phyloP scores from a whole-genome alignment of 2,329 filamentous ascomycete genomes.

The Aspergillus glaucus region DNA sequence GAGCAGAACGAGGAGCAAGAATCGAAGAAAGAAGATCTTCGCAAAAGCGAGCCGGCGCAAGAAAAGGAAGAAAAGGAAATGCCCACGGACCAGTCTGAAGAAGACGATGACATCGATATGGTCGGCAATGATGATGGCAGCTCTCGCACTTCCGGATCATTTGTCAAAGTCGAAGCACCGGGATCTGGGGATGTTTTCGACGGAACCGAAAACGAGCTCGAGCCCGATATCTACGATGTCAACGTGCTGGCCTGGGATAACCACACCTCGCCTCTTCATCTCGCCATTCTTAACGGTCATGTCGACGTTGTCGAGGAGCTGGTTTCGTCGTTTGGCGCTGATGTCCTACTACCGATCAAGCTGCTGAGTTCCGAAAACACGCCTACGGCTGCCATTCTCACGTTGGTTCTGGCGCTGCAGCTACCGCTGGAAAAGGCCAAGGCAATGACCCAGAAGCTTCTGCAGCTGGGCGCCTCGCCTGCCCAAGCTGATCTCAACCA shows the following conservation, averaged over 20 bases:
- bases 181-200: slow-evolving; percentile 26
- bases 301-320: slow-evolving; percentile 62
- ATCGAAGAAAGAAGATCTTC: slow-evolving; percentile 20
- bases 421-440: slow-evolving; percentile 59
- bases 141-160: slow-evolving; percentile 61
- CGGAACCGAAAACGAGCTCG: slow-evolving; percentile 54
- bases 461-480: slow-evolving; percentile 65
- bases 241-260: slow-evolving; percentile 76
- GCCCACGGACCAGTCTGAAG: slow-evolving; percentile 12
- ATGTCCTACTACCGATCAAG: slow-evolving; percentile 69
- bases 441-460: slow-evolving; percentile 58
- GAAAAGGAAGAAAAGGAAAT: slow-evolving; percentile 4
- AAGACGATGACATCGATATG: slow-evolving; percentile 25
- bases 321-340: slow-evolving; percentile 67
- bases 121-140: slow-evolving; percentile 48
- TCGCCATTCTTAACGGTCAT: slow-evolving; percentile 70
- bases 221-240: slow-evolving; percentile 74
- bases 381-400: slow-evolving; percentile 56
- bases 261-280: slow-evolving; percentile 66
- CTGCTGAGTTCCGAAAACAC: slow-evolving; percentile 42
- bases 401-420: slow-evolving; percentile 60
- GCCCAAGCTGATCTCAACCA: slow-evolving; percentile 64
- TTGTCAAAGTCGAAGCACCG: slow-evolving; percentile 56
- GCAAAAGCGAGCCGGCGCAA: slow-evolving; percentile 9
- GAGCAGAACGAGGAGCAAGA: slow-evolving; percentile 58